A percentile compares a stretch with the other conserved stretches of the same genome.
phyloP scores from a whole-genome alignment of 2,329 filamentous ascomycete species.

The Ophiostoma sp. region DNA sequence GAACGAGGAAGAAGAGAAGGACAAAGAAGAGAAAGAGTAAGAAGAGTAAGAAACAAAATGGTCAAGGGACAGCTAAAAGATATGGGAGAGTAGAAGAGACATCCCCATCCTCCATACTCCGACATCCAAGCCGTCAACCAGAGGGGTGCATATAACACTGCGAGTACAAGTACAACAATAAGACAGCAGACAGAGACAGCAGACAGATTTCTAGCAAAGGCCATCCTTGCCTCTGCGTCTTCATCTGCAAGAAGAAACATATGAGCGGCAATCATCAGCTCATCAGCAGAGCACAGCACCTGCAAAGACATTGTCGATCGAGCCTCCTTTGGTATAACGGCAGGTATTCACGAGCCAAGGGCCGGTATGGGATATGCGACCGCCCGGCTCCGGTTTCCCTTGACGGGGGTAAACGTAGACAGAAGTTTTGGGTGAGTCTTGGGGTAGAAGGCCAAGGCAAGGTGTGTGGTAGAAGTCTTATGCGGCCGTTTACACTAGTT shows the following conservation, averaged over 20 bases:
- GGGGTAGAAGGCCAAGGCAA: background rate
- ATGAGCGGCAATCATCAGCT: background rate
- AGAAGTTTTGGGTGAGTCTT: background rate
- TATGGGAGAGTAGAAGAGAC: background rate
- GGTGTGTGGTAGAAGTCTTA: no score
- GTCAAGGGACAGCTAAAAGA: background rate
- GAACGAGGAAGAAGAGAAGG: background rate
- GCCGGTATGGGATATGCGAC: background rate
- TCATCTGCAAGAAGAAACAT: background rate
- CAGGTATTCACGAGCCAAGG: conserved; percentile 1
- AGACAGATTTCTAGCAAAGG: background rate
- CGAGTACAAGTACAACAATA: background rate
- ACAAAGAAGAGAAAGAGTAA: background rate
- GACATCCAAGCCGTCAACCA: background rate
- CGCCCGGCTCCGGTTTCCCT: background rate
- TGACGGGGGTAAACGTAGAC: background rate
- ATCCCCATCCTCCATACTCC: background rate
- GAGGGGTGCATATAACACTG: background rate
- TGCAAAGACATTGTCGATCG: background rate
- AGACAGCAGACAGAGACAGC: background rate
- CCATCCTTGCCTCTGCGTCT: background rate
- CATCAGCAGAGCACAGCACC: background rate
- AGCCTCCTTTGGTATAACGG: background rate
- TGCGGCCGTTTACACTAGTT: no score
- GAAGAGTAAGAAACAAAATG: background rate